Percentiles rank a stretch among this genome's conserved stretches.
Conservation (phyloP, 1,139 yeast species). For the Protomyces inundatus region DNA sequence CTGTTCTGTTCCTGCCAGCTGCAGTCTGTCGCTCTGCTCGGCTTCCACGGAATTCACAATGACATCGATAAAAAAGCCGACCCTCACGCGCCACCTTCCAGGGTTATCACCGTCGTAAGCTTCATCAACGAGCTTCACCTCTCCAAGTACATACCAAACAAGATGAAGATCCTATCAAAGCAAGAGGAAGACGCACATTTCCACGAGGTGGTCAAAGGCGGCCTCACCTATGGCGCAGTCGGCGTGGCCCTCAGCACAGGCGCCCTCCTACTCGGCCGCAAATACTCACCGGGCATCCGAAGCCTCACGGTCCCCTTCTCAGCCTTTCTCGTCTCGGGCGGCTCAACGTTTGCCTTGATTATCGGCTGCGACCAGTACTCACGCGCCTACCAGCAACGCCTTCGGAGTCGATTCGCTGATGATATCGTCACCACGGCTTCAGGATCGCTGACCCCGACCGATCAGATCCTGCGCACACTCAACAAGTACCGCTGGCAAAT, state of each 20-base stretch:
- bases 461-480: conserved; percentile 3
- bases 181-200: conserved; percentile 20
- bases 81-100: too few species aligned
- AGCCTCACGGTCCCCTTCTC: conserved; percentile 17
- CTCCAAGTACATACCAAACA: not conserved
- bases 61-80: too few species aligned
- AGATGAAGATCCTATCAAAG: conserved; percentile 20
- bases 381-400: conserved; percentile 11
- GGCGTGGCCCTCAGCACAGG: conserved; percentile 4
- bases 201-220: conserved; percentile 18
- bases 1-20: too few species aligned
- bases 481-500: conserved; percentile 63
- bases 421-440: conserved; percentile 5
- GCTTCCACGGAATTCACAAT: too few species aligned
- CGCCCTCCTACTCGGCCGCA: conserved; percentile 16
- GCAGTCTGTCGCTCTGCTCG: too few species aligned
- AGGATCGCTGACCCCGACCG: conserved; percentile 12
- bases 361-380: conserved; percentile 26
- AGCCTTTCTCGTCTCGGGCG: conserved; percentile 24
- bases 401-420: conserved; percentile 5
- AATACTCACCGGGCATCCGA: conserved; percentile 12
- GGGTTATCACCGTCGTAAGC: too few species aligned
- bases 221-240: conserved; percentile 2
- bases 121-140: too few species aligned
- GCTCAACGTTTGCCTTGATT: conserved; percentile 11